phyloP scores from a whole-genome alignment of 1,284 basidiomycete genomes.

The Ustilago nuda region DNA sequence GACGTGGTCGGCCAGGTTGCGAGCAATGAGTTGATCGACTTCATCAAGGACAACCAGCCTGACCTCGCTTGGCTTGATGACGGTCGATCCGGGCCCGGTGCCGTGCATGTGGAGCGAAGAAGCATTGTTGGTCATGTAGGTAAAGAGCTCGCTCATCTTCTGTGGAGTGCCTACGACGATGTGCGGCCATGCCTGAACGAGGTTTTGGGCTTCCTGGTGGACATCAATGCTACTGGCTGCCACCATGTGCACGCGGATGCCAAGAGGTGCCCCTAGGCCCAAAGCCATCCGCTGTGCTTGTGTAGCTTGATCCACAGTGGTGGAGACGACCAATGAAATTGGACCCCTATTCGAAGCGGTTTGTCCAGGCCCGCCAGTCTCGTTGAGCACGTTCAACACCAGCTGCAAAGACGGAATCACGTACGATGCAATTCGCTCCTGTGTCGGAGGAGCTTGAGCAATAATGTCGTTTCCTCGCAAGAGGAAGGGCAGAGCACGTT shows the following conservation, averaged over 20 bases:
- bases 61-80: slow-evolving; percentile 78
- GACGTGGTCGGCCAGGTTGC: slow-evolving; percentile 94
- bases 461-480: slow-evolving; percentile 94
- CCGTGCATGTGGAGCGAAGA: slow-evolving; percentile 22
- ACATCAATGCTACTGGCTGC: slow-evolving; percentile 54
- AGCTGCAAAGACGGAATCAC: slow-evolving; percentile 65
- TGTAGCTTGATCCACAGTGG: slow-evolving; percentile 97
- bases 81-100: slow-evolving; percentile 19
- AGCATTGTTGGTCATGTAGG: slow-evolving; percentile 76
- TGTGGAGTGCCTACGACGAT: slow-evolving; percentile 97
- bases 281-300: slow-evolving; percentile 97
- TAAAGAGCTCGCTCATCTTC: slow-evolving; percentile 89
- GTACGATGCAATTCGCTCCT: slow-evolving; percentile 96
- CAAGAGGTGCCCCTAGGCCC: slow-evolving; percentile 82
- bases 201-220: slow-evolving; percentile 48
- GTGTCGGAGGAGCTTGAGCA: slow-evolving; percentile 96
- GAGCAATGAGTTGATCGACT: slow-evolving; percentile 95
- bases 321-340: slow-evolving; percentile 80
- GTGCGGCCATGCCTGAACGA: slow-evolving; percentile 75
- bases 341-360: slow-evolving; percentile 71
- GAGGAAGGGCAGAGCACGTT: slow-evolving; percentile 93
- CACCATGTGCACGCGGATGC: slow-evolving; percentile 61
- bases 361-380: slow-evolving; percentile 37
- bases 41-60: slow-evolving; percentile 94
- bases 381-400: slow-evolving; percentile 54